Evolutionary conservation across 176 grass and related monocot species (phyloP), one percentile per base, ranked within the genome.

Genomic region (Carex pumila): DNA sequence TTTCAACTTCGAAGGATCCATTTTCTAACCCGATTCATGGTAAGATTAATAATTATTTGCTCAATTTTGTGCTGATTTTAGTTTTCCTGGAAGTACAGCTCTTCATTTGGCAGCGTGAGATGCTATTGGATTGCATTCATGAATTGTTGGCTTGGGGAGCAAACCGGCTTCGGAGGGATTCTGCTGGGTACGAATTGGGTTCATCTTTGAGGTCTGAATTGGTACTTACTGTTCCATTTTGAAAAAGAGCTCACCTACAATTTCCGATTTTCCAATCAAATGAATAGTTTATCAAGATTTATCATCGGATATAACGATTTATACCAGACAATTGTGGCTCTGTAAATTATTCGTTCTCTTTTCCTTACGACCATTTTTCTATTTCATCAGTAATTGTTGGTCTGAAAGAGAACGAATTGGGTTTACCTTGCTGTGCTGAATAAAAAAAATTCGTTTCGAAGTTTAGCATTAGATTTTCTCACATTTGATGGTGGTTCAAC

Each of bases 121-220:
- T 60, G 97, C 93, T 45, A 92, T 89, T 99, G 36, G 97, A 99
- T 82, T 99, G 93, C 84, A 89, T 99, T 87, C 97, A 88, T 37
- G 90, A 96, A 82, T 89, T 96, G 54, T 87, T 99, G 65, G 88
- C 93, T 71, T 94, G 93, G 93, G 97, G 97, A 61, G 97, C 97
- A 53, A 88, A 99, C 87, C 93, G 97, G 65, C 93, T 95, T 89
- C 93, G 94, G 71, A 92, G 88, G 74, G 97, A 99, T 87, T 95
- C 93, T 59, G 91, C 90, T 1, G 93, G 96, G 93, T 95, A 58
- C 15, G 52, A 66, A 29, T 78, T 76, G 61, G 81, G 36, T 61
- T 71, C 12, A 71, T 60, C 18, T 84, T 71, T 84, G n/a, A 36
- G 15, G 32, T 58, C 0, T 64, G 52, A 52, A 82, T 65, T 59